These are phyloP conservation scores for Penicillium freii DNA, from an alignment of 2,329 filamentous ascomycete species.

Conservation along the genomic window DNA sequence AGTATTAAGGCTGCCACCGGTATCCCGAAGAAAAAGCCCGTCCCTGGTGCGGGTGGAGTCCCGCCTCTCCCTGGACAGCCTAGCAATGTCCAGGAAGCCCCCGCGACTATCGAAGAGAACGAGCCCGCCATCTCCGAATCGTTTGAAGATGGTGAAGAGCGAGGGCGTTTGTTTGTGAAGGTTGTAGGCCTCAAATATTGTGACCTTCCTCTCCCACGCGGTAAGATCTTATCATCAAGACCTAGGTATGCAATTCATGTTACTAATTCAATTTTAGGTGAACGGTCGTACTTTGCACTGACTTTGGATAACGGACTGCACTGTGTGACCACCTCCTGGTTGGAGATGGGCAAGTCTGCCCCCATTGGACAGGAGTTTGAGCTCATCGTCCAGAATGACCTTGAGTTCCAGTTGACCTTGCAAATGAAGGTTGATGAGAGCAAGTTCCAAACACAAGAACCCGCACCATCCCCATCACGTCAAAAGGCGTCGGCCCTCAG, in stretches of 20 bases:
- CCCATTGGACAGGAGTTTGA: slow-evolving; percentile 98
- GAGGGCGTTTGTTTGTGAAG: slow-evolving; percentile 93
- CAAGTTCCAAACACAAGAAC: slow-evolving; percentile 53
- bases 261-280: slow-evolving; percentile 56
- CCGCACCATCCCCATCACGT: slow-evolving; percentile 60
- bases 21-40: slow-evolving; percentile 60
- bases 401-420: slow-evolving; percentile 97
- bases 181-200: slow-evolving; percentile 98
- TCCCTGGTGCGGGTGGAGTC: slow-evolving; percentile 65
- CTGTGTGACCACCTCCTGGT: slow-evolving; percentile 93
- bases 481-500: slow-evolving; percentile 86
- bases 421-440: slow-evolving; percentile 92
- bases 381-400: slow-evolving; percentile 90
- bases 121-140: slow-evolving; percentile 59
- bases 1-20: slow-evolving; percentile 59
- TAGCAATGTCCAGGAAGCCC: slow-evolving; percentile 66
- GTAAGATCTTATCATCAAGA: slow-evolving; percentile 54
- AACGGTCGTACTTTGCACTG: slow-evolving; percentile 89
- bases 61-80: slow-evolving; percentile 86
- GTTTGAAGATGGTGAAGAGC: slow-evolving; percentile 76
- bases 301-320: slow-evolving; percentile 98
- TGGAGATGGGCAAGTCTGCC: slow-evolving; percentile 86
- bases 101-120: slow-evolving; percentile 68
- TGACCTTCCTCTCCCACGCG: slow-evolving; percentile 79
- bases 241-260: neutral